These are phyloP conservation scores for Vicia villosa DNA, from an alignment of 306 rosid species.

Conservation along the genomic window DNA sequence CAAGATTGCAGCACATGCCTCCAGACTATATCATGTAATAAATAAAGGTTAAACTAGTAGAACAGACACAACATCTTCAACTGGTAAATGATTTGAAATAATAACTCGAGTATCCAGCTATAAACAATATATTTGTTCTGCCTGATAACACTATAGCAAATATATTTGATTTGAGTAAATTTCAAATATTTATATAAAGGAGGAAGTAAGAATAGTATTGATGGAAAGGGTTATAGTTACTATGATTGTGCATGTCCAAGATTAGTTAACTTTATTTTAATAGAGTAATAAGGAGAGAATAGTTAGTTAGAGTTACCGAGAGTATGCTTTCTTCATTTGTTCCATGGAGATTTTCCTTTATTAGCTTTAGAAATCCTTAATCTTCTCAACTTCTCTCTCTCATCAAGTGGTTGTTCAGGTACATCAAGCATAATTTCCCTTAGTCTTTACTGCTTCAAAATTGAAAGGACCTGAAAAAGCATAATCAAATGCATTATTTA, in stretches of 20 bases:
- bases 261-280: constrained; percentile 75
- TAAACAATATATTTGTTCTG: too few species aligned
- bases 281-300: not conserved
- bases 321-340: constrained; percentile 89
- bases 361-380: constrained; percentile 86
- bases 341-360: constrained; percentile 91
- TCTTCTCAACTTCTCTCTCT: constrained; percentile 77
- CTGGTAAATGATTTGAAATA: not conserved
- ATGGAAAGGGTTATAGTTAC: constrained; percentile 39
- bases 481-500: too few species aligned
- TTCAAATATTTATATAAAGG: too few species aligned
- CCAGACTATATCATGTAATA: too few species aligned
- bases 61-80: constrained; percentile 33
- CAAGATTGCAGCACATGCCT: too few species aligned
- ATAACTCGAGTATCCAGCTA: too few species aligned
- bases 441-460: too few species aligned
- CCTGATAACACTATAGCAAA: too few species aligned
- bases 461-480: too few species aligned
- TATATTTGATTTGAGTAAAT: too few species aligned
- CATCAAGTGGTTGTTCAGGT: constrained; percentile 45
- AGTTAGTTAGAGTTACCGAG: constrained; percentile 60
- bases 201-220: constrained; percentile 16
- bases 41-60: constrained; percentile 51
- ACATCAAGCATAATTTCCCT: constrained; percentile 32
- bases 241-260: constrained; percentile 95